Evolutionary conservation across 805 yeast species (phyloP).

Genomic region (Lipomyces sp.): DNA sequence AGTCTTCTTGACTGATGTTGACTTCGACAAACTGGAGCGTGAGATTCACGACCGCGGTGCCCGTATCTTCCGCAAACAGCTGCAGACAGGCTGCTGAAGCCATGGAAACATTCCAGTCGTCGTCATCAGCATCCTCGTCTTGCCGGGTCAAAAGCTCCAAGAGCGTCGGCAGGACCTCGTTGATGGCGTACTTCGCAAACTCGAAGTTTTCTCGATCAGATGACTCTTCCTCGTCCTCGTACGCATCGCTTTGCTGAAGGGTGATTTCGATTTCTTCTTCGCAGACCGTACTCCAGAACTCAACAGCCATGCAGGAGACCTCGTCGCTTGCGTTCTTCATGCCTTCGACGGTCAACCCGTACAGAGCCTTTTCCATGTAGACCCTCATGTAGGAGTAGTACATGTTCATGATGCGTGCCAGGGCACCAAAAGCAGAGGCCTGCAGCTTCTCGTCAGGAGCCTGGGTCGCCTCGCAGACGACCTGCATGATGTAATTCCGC

Average conservation of each 20-base stretch:
- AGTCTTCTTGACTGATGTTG: conserved; percentile 56
- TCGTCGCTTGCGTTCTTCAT: conserved; percentile 81
- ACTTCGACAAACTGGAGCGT: conserved; percentile 79
- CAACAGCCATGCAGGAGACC: conserved; percentile 97
- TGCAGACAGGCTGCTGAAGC: conserved; percentile 98
- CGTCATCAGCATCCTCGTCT: conserved; percentile 85
- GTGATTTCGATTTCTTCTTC: conserved; percentile 90
- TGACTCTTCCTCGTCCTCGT: conserved; percentile 40
- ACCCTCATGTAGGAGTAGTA: conserved; percentile 88
- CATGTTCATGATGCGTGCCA: conserved; percentile 84
- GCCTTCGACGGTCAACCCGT: conserved; percentile 82
- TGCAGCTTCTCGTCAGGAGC: conserved; percentile 76
- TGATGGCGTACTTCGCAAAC: conserved; percentile 80
- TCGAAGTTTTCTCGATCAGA: conserved; percentile 57
- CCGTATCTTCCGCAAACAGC: conserved; percentile 87
- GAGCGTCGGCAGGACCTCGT: conserved; percentile 83
- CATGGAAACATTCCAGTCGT: conserved; percentile 97
- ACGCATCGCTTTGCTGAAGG: conserved; percentile 42
- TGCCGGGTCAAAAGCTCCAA: conserved; percentile 77
- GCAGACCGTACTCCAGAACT: conserved; percentile 99
- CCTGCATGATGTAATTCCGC: conserved; percentile 96
- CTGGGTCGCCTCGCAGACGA: conserved; percentile 98
- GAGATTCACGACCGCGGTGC: conserved; percentile 79
- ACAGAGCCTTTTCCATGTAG: conserved; percentile 96
- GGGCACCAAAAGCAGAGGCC: conserved; percentile 93